Evolutionary conservation across 805 yeast species (phyloP), one percentile per base, ranked within the genome.

Genomic region (Ogataea nonfermentans): DNA sequence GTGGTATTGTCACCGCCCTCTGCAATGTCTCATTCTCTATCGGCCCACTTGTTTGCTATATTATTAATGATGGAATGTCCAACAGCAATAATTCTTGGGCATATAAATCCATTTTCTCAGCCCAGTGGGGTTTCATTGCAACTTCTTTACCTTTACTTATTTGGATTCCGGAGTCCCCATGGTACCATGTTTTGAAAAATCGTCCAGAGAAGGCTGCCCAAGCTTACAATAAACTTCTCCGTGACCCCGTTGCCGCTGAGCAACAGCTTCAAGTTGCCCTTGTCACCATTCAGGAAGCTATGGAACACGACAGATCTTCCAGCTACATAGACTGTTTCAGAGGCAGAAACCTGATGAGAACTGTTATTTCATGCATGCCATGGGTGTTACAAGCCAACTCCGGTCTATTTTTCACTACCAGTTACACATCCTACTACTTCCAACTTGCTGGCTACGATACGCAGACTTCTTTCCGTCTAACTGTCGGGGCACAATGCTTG

Each of bases 401-500:
- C 28, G 79, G 79, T 40, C 65, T 77, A 4, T 57, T 73, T 2
- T 66, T 71, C 52, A 51, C 56, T 47, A 64, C 68, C 58, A 72
- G 71, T 28, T 74, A 68, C 54, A 62, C 78, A 6, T 68, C 79
- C 5, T 74, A 72, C 48, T 73, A 71, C 56, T 74, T 67, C 48
- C 49, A 57, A 28, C 71, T 72, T 44, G 76, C 79, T 27, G 80
- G 81, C 35, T 62, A 70, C 49, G 54, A 65, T 9, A 53, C 61
- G 2, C 46, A 63, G 15, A 66, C 64, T 59, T 59, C 78, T 3
- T 74, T 42, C 40, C 51, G 45, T 30, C 23, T 55, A 6, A 37
- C 49, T 26, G 53, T 59, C 37, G 66, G 64, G 33, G 63, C 62
- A 27, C 63, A 64, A 40, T 52, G 55, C 5, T 43, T 66, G 15